Base-by-base conservation (phyloP, 176 grass and related monocot species). In the Tillandsia fasciculata region DNA sequence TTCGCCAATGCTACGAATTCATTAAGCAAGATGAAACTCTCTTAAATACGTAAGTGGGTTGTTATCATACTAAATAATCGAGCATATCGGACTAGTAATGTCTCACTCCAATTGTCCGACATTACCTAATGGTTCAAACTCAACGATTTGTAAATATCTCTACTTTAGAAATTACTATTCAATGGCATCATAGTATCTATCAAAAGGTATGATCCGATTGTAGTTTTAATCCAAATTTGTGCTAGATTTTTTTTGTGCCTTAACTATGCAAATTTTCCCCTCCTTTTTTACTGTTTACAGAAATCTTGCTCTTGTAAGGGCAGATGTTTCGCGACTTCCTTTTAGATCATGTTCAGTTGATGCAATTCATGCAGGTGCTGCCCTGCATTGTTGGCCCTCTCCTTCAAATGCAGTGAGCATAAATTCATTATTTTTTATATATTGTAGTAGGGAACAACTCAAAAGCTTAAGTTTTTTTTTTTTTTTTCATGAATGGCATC, bases 301-400 rank as follows among this genome's bases (percentile, higher is more conserved):
- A 56, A 92, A 96, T 71, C 84, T 92, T 13, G 88, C 88, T 68
- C 93, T 96, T 48, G 88, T 92, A 26, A 91, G 93, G 76, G 93
- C 93, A 18, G 93, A 96, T 79, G 83, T 96, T 80, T 91, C 88
- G 3, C 89, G 92, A 74, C 88, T 96, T 74, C 93, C 93, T 66
- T 96, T 96, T n/a, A 76, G 78, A 27, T 92, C 93, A 29, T 77
- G 81, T 86, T 92, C 88, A 63, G 50, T 96, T 76, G 88, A 92
- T 71, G 92, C 88, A 12, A 72, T 96, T 72, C 92, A 96, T 72
- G 92, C 92, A 65, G 92, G 92, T 76, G 92, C 92, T 33, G 92
- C 92, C 52, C 77, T 96, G 64, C 92, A 96, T 80, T 96, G 92
- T 70, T 96, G 92, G 93, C 89, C 93, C 49, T 96, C 86, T 75